phyloP scores from a whole-genome alignment of 805 yeast species.

The Metahyphopichia silvanorum region DNA sequence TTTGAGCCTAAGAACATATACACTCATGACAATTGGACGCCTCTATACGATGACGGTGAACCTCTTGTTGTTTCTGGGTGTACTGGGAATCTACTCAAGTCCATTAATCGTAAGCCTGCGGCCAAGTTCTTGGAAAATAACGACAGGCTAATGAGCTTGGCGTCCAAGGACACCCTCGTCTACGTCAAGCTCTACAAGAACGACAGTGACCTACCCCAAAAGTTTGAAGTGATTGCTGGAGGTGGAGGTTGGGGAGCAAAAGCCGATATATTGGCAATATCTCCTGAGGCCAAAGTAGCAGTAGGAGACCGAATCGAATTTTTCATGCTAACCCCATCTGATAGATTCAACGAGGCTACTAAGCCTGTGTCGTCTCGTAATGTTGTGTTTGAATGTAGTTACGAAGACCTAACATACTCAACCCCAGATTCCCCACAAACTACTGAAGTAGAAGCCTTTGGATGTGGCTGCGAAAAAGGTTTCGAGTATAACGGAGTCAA shows the following conservation, averaged over 20 bases:
- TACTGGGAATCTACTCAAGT: slow-evolving; percentile 58
- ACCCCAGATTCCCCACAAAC: too few species aligned
- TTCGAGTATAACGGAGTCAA: slow-evolving; percentile 21
- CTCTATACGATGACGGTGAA: slow-evolving; percentile 20
- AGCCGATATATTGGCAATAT: slow-evolving; percentile 61
- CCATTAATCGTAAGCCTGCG: slow-evolving; percentile 54
- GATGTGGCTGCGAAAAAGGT: slow-evolving; percentile 33
- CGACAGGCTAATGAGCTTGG: slow-evolving; percentile 31
- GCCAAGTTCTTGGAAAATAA: slow-evolving; percentile 52
- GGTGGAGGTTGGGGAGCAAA: slow-evolving; percentile 78
- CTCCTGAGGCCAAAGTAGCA: slow-evolving; percentile 48
- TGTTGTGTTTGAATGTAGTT: slow-evolving; percentile 28
- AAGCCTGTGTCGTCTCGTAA: slow-evolving; percentile 1
- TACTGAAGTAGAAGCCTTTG: slow-evolving; percentile 15
- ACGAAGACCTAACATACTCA: slow-evolving; percentile 26
- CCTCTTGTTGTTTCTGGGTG: slow-evolving; percentile 44
- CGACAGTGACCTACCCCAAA: slow-evolving; percentile 11
- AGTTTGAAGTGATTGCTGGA: slow-evolving; percentile 62
- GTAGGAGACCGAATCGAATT: slow-evolving; percentile 50
- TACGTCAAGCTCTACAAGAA: slow-evolving; percentile 28
- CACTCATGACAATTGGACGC: slow-evolving; percentile 31
- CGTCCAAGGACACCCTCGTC: slow-evolving; percentile 43
- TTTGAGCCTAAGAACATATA: neutral
- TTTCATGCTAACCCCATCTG: slow-evolving; percentile 40
- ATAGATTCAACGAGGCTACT: slow-evolving; percentile 11